phyloP scores from a whole-genome alignment of 1,284 basidiomycete genomes.

The Exsudoporus floridanus region DNA sequence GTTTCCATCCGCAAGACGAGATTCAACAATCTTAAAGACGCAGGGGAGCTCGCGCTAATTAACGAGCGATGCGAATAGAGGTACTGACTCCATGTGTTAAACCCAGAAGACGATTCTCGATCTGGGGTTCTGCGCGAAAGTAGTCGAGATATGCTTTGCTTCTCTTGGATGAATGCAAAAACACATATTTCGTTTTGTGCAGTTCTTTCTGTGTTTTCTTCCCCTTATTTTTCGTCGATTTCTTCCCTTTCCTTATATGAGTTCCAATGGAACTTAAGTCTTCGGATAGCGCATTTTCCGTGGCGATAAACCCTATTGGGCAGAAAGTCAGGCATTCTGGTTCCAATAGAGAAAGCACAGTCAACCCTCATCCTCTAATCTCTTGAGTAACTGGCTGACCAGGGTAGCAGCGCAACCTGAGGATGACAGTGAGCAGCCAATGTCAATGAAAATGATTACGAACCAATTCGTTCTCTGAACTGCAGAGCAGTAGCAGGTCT shows the following conservation, averaged over 20 bases:
- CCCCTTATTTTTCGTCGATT: slow-evolving; percentile 45
- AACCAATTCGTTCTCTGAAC: slow-evolving; percentile 63
- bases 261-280: slow-evolving; percentile 48
- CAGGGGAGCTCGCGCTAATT: slow-evolving; percentile 3
- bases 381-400: slow-evolving; percentile 61
- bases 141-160: slow-evolving; percentile 58
- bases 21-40: slow-evolving; percentile 10
- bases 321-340: slow-evolving; percentile 5
- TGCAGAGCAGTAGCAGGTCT: slow-evolving; percentile 48
- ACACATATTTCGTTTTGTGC: slow-evolving; percentile 57
- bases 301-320: slow-evolving; percentile 57
- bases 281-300: slow-evolving; percentile 49
- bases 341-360: neutral
- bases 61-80: neutral
- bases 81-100: slow-evolving; percentile 54
- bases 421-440: slow-evolving; percentile 7
- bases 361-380: slow-evolving; percentile 68
- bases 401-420: slow-evolving; percentile 56
- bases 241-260: slow-evolving; percentile 42
- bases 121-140: slow-evolving; percentile 58
- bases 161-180: slow-evolving; percentile 48
- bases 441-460: slow-evolving; percentile 18
- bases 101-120: slow-evolving; percentile 60
- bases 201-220: slow-evolving; percentile 51
- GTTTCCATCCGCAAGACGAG: slow-evolving; percentile 31